Conservation (phyloP, 768 basidiomycete genomes). For the Favolaschia claudopus region DNA sequence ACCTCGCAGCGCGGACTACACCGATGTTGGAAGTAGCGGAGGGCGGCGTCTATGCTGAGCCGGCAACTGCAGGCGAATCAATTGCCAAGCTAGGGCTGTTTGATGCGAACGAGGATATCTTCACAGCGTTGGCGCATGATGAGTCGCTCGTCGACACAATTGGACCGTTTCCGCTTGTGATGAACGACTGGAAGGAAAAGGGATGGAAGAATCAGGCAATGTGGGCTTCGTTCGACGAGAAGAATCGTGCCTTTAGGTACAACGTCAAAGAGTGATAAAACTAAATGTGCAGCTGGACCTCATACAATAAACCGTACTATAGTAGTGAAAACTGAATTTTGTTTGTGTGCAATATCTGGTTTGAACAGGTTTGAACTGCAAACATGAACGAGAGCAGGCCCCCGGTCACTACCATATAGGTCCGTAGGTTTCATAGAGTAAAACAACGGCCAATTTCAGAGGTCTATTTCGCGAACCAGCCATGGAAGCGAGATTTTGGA, state of each 20-base stretch:
- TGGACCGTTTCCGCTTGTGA: slow-evolving; percentile 14
- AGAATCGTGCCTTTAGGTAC: slow-evolving; percentile 11
- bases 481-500: too few species aligned
- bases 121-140: slow-evolving; percentile 30
- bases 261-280: too few species aligned
- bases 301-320: too few species aligned
- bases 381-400: too few species aligned
- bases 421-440: too few species aligned
- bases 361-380: too few species aligned
- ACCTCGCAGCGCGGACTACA: slow-evolving; percentile 7
- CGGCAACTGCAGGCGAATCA: slow-evolving; percentile 11
- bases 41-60: slow-evolving; percentile 12
- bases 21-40: slow-evolving; percentile 16
- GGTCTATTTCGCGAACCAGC: too few species aligned
- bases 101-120: slow-evolving; percentile 27
- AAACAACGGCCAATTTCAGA: too few species aligned
- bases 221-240: slow-evolving; percentile 26
- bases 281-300: too few species aligned
- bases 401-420: too few species aligned
- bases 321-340: too few species aligned
- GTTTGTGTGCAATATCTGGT: too few species aligned
- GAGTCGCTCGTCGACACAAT: slow-evolving; percentile 16
- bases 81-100: slow-evolving; percentile 17
- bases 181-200: slow-evolving; percentile 28
- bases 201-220: slow-evolving; percentile 24